Evolutionary conservation across 2,329 filamentous ascomycete species (phyloP).

Genomic region (Ascochyta fabae): DNA sequence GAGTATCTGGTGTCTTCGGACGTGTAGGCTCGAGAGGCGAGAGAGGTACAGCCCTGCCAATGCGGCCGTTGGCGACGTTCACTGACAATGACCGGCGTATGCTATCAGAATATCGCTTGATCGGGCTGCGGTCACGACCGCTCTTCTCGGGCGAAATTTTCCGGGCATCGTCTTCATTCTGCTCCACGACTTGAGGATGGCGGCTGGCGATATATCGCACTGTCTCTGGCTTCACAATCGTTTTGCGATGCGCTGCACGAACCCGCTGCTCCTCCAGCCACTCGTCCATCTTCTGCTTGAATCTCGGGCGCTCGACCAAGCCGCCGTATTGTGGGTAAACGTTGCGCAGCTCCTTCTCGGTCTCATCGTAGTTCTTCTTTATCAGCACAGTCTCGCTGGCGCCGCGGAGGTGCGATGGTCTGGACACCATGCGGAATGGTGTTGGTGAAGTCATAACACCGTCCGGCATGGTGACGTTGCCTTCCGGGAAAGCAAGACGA

Average conservation of each 20-base stretch:
- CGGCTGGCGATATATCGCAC: constrained; percentile 10
- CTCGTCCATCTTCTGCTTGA: constrained; percentile 35
- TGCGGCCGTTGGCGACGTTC: constrained; percentile 3
- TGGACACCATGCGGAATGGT: constrained; percentile 31
- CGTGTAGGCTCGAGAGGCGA: background rate
- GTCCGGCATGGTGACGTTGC: constrained; percentile 26
- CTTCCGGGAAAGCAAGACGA: constrained; percentile 41
- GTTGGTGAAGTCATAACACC: constrained; percentile 25
- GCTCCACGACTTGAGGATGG: constrained; percentile 13
- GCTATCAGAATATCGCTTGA: constrained; percentile 29
- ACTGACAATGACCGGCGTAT: constrained; percentile 27
- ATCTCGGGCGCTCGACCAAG: constrained; percentile 40
- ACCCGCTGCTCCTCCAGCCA: constrained; percentile 36
- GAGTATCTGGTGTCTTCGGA: background rate
- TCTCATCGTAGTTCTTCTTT: constrained; percentile 31
- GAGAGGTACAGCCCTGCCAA: background rate
- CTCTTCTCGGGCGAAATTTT: background rate
- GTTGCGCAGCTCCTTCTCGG: constrained; percentile 37
- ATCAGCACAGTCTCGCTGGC: constrained; percentile 15
- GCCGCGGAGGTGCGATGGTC: constrained; percentile 12
- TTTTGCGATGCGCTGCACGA: constrained; percentile 26
- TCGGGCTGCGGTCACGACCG: constrained; percentile 18
- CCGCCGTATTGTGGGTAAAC: constrained; percentile 42
- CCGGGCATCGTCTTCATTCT: background rate
- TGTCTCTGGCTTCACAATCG: constrained; percentile 11